Base-by-base conservation (phyloP, 306 rosid species). In the Pyrus communis region DNA sequence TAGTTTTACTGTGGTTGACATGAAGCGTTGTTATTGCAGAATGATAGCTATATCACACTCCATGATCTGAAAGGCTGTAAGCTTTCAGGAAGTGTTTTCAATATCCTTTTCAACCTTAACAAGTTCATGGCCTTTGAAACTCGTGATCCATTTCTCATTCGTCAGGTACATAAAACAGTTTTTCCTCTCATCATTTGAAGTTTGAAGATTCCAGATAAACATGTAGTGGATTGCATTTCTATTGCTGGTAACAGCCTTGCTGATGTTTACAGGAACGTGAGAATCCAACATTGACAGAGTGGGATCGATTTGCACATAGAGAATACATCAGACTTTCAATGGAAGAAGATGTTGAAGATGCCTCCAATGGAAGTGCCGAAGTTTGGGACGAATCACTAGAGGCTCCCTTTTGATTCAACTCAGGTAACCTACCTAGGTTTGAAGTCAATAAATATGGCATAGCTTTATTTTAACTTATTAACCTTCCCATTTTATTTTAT, bases 331-430 rank as follows among this genome's bases (percentile, higher is more conserved):
- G 99, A 81, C 99, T 96, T 83, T 96, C 99, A 58, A 96, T 96
- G 99, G 99, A 96, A 86, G 99, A 96, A 89, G 99, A 96, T 79
- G 99, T 92, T 74, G 99, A 96, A 89, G 99, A 96, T 80, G 99
- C 84, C 82, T 96, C 99, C 73, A 96, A 96, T 59, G 99, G 99
- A 70, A 96, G 99, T 79, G 98, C 98, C n/a, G 99, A 96, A 85
- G 97, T 91, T 81, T 96, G 99, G 99, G 99, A 92, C 74, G 99
- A 96, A 78, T 96, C 99, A 40, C 89, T 96, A 21, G 99, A 95
- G 86, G 97, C 99, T 69, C 99, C 99, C 78, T 92, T 92, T 84
- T 92, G 81, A 91, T 82, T 85, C 70, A 63, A 75, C 79, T 60
- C 11, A 38, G 75, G 85, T 82, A 82, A 67, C 71, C 64, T 33